Conservation (phyloP, 345 rosid species). For the Eucalyptus curtisii region DNA sequence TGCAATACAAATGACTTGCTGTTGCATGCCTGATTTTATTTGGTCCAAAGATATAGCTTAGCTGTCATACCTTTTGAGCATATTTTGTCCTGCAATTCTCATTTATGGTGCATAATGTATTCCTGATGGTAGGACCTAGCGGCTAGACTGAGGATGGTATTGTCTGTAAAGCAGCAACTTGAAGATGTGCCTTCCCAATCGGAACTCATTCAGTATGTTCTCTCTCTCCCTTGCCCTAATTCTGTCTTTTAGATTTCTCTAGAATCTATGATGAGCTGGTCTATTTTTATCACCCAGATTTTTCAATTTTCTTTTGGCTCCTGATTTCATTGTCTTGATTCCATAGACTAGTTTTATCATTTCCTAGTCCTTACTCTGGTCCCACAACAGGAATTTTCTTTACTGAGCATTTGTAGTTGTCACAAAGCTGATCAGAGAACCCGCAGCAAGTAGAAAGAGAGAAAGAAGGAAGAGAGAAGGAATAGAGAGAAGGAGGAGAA, state of each 20-base stretch:
- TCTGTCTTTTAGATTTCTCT: not conserved
- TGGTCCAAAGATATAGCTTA: not conserved
- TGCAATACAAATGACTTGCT: not conserved
- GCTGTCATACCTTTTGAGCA: not conserved
- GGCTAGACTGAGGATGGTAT: slow-evolving; percentile 34
- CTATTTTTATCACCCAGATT: not conserved
- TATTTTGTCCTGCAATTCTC: not conserved
- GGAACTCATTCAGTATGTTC: slow-evolving; percentile 79
- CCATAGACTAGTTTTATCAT: not conserved
- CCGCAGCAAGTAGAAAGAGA: too few relatives aligned
- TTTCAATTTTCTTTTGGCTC: not conserved
- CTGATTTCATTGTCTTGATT: not conserved
- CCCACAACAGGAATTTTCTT: not conserved
- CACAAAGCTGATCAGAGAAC: too few relatives aligned
- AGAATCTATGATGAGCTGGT: not conserved
- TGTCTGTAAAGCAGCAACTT: slow-evolving; percentile 49
- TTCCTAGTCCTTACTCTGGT: not conserved
- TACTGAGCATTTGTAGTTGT: not conserved
- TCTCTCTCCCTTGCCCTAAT: not conserved
- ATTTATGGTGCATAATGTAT: not conserved
- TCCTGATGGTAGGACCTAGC: slow-evolving; percentile 47
- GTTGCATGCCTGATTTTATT: not conserved
- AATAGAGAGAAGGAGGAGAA: too few relatives aligned
- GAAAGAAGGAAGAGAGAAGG: too few relatives aligned
- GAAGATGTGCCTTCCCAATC: slow-evolving; percentile 65